Percentiles rank a stretch among this genome's conserved stretches.
These are phyloP conservation scores for Penicillium riverlandense DNA, from an alignment of 495 filamentous ascomycete species.

Conservation along the genomic window DNA sequence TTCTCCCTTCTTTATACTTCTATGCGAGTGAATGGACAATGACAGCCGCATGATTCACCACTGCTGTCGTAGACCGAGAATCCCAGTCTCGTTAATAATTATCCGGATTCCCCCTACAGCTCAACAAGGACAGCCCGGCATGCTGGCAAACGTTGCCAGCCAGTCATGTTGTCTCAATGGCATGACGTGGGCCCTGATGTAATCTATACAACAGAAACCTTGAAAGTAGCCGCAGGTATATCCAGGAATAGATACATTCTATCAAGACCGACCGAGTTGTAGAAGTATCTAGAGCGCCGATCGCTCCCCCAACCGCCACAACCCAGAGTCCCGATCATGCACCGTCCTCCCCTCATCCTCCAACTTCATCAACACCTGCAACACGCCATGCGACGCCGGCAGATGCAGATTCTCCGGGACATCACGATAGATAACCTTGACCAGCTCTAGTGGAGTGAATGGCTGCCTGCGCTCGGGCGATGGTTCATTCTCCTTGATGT, in stretches of 20 bases:
- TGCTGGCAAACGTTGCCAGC: too few relatives aligned
- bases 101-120: too few relatives aligned
- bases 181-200: not conserved
- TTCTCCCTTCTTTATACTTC: too few relatives aligned
- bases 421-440: constrained; percentile 76
- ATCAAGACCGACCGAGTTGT: not conserved
- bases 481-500: constrained; percentile 24
- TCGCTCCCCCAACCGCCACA: constrained; percentile 42
- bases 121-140: not conserved
- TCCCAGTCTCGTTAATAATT: too few relatives aligned
- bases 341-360: constrained; percentile 56
- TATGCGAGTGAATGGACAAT: too few relatives aligned
- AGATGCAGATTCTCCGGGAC: constrained; percentile 67
- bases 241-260: not conserved
- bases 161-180: too few relatives aligned
- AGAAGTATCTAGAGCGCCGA: constrained; percentile 18
- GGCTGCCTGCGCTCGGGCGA: constrained; percentile 20
- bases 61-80: too few relatives aligned
- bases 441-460: constrained; percentile 73
- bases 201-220: not conserved
- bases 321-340: constrained; percentile 36
- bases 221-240: not conserved
- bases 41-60: too few relatives aligned
- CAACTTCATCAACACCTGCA: constrained; percentile 65
- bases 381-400: constrained; percentile 61